A percentile compares a stretch with the other conserved stretches of the same genome.
These are phyloP conservation scores for Phytophthora niederhauseri DNA, from an alignment of 352 stramenopile species.

Conservation along the genomic window DNA sequence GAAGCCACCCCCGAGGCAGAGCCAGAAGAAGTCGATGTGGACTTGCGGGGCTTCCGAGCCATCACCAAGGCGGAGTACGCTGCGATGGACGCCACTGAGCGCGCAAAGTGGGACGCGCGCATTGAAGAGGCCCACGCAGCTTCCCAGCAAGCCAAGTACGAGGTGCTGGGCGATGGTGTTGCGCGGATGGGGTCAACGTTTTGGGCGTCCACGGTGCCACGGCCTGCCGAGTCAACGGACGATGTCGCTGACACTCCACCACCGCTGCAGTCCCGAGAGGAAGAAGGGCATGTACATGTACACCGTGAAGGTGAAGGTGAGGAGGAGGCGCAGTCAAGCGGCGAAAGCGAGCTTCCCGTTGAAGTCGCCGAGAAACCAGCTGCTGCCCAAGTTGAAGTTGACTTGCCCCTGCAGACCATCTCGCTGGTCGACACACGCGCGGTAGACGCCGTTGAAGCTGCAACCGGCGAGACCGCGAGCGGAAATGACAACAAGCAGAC, in stretches of 20 bases:
- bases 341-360: constrained; percentile 5
- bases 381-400: constrained; percentile 28
- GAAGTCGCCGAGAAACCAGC: constrained; percentile 22
- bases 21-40: constrained; percentile 31
- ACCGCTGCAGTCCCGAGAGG: background rate
- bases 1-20: constrained; percentile 29
- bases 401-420: constrained; percentile 18
- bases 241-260: background rate
- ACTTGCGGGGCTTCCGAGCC: constrained; percentile 57
- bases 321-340: background rate
- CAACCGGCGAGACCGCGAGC: background rate
- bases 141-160: constrained; percentile 38
- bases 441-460: background rate
- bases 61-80: constrained; percentile 74
- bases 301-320: background rate
- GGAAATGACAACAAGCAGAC: constrained; percentile 3
- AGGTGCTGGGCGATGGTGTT: constrained; percentile 56
- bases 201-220: constrained; percentile 39
- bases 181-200: constrained; percentile 49
- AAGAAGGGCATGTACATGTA: background rate
- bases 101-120: constrained; percentile 59
- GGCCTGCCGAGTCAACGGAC: background rate
- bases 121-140: constrained; percentile 60
- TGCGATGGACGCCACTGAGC: constrained; percentile 46
- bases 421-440: constrained; percentile 23